Percentiles rank a stretch among this genome's conserved stretches.
phyloP scores from a whole-genome alignment of 805 yeast genomes.

The Saccharomycopsis fermentans region DNA sequence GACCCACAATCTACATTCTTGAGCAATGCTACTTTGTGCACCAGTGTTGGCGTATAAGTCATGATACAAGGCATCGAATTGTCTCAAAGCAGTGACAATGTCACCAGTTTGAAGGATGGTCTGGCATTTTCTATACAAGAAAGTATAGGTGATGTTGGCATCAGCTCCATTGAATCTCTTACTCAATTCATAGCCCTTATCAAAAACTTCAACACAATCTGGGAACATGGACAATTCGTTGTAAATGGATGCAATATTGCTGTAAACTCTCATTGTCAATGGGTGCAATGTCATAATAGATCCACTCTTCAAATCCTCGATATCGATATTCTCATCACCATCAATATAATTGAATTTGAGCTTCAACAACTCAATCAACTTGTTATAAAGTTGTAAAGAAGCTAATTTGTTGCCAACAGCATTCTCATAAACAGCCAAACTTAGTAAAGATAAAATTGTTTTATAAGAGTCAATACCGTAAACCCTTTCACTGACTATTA shows the following conservation, averaged over 20 bases:
- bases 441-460: conserved; percentile 58
- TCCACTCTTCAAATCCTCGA: neutral
- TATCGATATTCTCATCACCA: neutral
- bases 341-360: conserved; percentile 40
- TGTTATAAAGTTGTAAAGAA: conserved; percentile 50
- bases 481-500: conserved; percentile 67
- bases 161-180: conserved; percentile 42
- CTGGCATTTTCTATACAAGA: conserved; percentile 62
- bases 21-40: conserved; percentile 53
- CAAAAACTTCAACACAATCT: conserved; percentile 44
- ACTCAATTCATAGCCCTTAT: conserved; percentile 43
- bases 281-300: conserved; percentile 38
- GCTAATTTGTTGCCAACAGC: conserved; percentile 47
- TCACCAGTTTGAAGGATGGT: conserved; percentile 43
- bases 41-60: conserved; percentile 54
- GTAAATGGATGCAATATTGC: conserved; percentile 51
- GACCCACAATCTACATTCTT: conserved; percentile 58
- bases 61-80: conserved; percentile 45
- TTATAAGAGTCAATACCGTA: conserved; percentile 75
- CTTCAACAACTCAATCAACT: conserved; percentile 52
- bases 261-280: conserved; percentile 50
- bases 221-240: conserved; percentile 39
- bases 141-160: conserved; percentile 52
- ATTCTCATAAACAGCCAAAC: conserved; percentile 65
- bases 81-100: conserved; percentile 44